Base-by-base conservation (phyloP, 1,139 yeast species). In the Geotrichum restrictum region DNA sequence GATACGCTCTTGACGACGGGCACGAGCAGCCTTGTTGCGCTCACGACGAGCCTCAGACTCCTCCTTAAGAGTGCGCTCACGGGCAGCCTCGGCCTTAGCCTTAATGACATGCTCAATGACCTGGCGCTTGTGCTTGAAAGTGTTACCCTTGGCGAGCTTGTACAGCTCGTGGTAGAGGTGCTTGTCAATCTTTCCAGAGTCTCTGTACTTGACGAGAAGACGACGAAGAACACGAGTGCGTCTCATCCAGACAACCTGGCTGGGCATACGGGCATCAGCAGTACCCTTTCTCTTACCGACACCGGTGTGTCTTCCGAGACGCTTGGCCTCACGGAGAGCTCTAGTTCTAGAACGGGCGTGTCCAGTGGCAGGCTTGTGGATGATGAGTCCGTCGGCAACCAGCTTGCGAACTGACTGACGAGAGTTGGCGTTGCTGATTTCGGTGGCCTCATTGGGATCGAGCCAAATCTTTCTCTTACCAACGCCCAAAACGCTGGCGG, bases 281-380 rank as follows among this genome's bases (percentile, higher is more conserved):
- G 98, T 93, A 93, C 98, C 98, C 87, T 93, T 93, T 85, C 98
- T 89, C 88, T 93, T 93, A 93, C 98, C 98, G 89, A 83, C 88
- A 83, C 98, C 98, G 79, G 88, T 85, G 91, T 93, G 98, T 83
- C 98, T 94, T 80, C 98, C 98, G 73, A 83, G 84, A 78, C 91
- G 84, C 85, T 89, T 91, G 74, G 98, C 89, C 80, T 87, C 96
- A 71, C 89, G 89, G 75, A 88, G 81, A 72, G 95, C 96, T 81
- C 98, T 88, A 71, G 98, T 95, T 77, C 96, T 89, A 65, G 98
- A 84, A 83, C 96, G 88, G 69, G 98, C 93, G 88, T 91, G 98
- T 72, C 89, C 88, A 71, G 91, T 85, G 69, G 79, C 86, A 75
- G 98, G 98, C 86, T 93, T 93, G 83, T 87, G 89, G 75, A 93